A percentile compares a stretch with the other conserved stretches of the same genome.
Evolutionary conservation across 2,329 filamentous ascomycete species (phyloP).

Genomic region (Elsinoe ampelina): DNA sequence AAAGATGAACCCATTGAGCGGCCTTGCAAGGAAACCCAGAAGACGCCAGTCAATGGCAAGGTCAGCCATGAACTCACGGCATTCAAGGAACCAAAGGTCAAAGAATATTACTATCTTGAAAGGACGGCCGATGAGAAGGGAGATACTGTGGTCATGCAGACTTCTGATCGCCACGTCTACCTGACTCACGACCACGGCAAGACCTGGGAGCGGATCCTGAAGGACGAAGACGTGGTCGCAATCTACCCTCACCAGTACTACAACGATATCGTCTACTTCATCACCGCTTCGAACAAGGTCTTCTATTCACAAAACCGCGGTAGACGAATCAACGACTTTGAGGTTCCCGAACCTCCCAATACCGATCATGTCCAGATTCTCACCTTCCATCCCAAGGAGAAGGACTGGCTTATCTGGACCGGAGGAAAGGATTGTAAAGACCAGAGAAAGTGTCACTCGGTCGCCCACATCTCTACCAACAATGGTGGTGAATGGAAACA

Average conservation of each 20-base stretch:
- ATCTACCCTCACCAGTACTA: slow-evolving; percentile 74
- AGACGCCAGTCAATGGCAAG: slow-evolving; percentile 52
- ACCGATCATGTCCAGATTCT: slow-evolving; percentile 45
- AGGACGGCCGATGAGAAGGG: slow-evolving; percentile 54
- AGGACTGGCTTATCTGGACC: slow-evolving; percentile 88
- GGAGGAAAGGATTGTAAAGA: slow-evolving; percentile 59
- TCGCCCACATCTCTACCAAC: slow-evolving; percentile 69
- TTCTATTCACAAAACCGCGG: slow-evolving; percentile 78
- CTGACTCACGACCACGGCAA: slow-evolving; percentile 83
- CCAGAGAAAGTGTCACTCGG: slow-evolving; percentile 54
- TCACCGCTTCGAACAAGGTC: slow-evolving; percentile 59
- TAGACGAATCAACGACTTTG: slow-evolving; percentile 61
- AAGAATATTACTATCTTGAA: slow-evolving; percentile 67
- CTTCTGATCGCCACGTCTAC: slow-evolving; percentile 52
- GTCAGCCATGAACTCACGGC: slow-evolving; percentile 51
- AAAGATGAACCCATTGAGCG: slow-evolving; percentile 52
- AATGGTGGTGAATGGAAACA: slow-evolving; percentile 69
- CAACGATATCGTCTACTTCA: slow-evolving; percentile 78
- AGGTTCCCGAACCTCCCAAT: slow-evolving; percentile 56
- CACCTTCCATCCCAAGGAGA: slow-evolving; percentile 73
- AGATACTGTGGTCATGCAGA: slow-evolving; percentile 55
- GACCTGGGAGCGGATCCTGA: slow-evolving; percentile 59
- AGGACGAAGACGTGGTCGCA: slow-evolving; percentile 57
- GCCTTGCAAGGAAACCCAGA: slow-evolving; percentile 57
- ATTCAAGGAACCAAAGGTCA: slow-evolving; percentile 53